Base-by-base conservation (phyloP, 2,329 filamentous ascomycete species). In the Lachnellula cervina region DNA sequence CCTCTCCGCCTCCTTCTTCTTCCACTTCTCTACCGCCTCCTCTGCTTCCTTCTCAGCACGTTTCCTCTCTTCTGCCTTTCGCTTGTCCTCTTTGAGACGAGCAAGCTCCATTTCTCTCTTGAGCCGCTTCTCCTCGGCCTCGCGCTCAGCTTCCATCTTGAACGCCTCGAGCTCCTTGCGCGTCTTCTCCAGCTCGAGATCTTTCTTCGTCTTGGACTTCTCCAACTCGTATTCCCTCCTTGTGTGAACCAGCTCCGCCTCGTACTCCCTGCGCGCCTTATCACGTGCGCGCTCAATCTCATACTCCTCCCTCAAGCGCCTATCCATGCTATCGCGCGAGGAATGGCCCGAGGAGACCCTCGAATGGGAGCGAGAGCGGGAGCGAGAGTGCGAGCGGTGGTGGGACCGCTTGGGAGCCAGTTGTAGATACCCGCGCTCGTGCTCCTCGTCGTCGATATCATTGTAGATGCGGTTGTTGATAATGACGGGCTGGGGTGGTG, bases 391-490 rank as follows among this genome's bases (percentile, higher is more conserved):
- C 14, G 37, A 17, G 14, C 37, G 14, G 14, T 17, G 57, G 35
- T 37, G 56, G 49, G 40, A 64, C 9, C 21, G 43, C 35, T 17
- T 19, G 13, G 66, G 45, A 59, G 62, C 17, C 65, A 70, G 14
- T 65, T 43, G 23, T 49, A 45, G 19, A 13, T 44, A 44, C 19
- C 44, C 11, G 11, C 44, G 21, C 5, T 46, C 21, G 23, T 58
- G 32, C 6, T 56, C 52, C 9, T 55, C 48, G 11, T 61, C 59
- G 21, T 60, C 57, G 51, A 75, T 62, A 21, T 77, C 73, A 57
- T 78, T 78, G 62, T 78, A 76, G 51, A 80, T 77, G 54, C 73
- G 73, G 67, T 82, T 83, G 64, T 82, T 80, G 68, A 83, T 82
- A 52, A 83, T 77, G 45, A 84, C 74, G 1, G 80, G 79, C 9